Evolutionary conservation across 2,329 filamentous ascomycete species (phyloP).

Genomic region (Fusarium agapanthi): DNA sequence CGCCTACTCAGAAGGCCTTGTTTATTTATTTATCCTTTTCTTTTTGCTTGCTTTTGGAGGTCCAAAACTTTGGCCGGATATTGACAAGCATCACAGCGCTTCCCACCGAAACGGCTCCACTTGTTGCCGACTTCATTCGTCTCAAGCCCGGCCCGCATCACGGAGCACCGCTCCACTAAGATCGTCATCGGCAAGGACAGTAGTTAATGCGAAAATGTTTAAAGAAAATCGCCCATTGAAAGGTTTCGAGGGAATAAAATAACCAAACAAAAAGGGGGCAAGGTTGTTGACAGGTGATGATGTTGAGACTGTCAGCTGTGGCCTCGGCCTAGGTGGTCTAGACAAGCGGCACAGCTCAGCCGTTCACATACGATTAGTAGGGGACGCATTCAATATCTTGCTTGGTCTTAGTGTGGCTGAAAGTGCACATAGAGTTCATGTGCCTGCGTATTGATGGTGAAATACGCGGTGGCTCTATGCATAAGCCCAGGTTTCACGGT

Average conservation of each 20-base stretch:
- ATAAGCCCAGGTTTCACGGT: constrained; percentile 4
- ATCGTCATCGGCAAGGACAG: constrained; percentile 2
- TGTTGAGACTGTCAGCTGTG: constrained; percentile 10
- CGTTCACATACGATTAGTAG: not conserved
- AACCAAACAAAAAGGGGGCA: not conserved
- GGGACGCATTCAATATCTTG: constrained; percentile 9
- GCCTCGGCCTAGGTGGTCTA: constrained; percentile 15
- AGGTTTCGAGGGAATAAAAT: not conserved
- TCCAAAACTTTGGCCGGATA: constrained; percentile 8
- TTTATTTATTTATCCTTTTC: constrained; percentile 6
- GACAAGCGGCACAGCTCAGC: constrained; percentile 29
- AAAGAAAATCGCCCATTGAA: not conserved
- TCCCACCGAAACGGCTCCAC: constrained; percentile 27
- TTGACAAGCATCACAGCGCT: constrained; percentile 12
- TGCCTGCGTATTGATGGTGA: constrained; percentile 3
- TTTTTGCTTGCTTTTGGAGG: not conserved
- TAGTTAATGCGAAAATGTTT: not conserved
- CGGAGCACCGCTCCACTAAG: constrained; percentile 10
- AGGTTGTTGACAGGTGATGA: constrained; percentile 6
- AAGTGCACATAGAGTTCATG: constrained; percentile 1
- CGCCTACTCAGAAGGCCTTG: not conserved
- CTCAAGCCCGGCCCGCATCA: constrained; percentile 25
- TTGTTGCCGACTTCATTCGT: constrained; percentile 31
- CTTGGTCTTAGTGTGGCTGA: constrained; percentile 27
- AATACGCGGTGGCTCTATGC: not conserved